phyloP scores from a whole-genome alignment of 176 grass and related monocot species.

The Aegilops bicornis region DNA sequence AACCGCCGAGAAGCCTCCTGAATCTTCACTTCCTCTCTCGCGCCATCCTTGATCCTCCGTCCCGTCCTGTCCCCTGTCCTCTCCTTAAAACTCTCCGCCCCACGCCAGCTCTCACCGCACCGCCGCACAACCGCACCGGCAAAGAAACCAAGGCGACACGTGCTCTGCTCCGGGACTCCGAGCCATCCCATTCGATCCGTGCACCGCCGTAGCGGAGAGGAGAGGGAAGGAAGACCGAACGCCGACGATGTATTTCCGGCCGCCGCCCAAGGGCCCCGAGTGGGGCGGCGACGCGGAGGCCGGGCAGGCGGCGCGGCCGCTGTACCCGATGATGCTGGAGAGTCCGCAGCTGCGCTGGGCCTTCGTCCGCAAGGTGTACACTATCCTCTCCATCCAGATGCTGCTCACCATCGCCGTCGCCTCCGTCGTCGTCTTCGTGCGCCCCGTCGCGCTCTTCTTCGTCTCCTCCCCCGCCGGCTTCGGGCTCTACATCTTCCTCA shows the following conservation, averaged over 20 bases:
- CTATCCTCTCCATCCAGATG: slow-evolving; percentile 88
- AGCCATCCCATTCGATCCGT: not conserved
- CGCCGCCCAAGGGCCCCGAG: slow-evolving; percentile 42
- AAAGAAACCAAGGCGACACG: not conserved
- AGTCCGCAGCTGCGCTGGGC: slow-evolving; percentile 78
- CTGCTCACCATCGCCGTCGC: slow-evolving; percentile 77
- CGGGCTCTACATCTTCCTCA: slow-evolving; percentile 84
- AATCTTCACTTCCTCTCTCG: slow-evolving; percentile 40
- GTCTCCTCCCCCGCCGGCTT: slow-evolving; percentile 63
- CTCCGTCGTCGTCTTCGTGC: slow-evolving; percentile 65
- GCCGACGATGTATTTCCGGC: slow-evolving; percentile 59
- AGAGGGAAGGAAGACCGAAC: not conserved
- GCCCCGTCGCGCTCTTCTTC: slow-evolving; percentile 74
- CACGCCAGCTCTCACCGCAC: not conserved
- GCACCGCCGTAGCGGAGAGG: not conserved
- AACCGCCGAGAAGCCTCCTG: slow-evolving; percentile 20
- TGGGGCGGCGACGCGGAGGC: slow-evolving; percentile 55
- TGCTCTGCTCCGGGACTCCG: not conserved
- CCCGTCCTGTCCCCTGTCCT: not conserved
- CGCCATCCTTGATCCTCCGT: not conserved
- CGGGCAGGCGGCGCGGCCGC: slow-evolving; percentile 31
- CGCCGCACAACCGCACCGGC: not conserved
- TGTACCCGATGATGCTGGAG: slow-evolving; percentile 96
- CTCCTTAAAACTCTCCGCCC: slow-evolving; percentile 28
- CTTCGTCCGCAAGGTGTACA: slow-evolving; percentile 85